Percentiles rank a stretch among this genome's conserved stretches.
phyloP scores from a whole-genome alignment of 176 grass and related monocot species.

The Bolboschoenus planiculmis region DNA sequence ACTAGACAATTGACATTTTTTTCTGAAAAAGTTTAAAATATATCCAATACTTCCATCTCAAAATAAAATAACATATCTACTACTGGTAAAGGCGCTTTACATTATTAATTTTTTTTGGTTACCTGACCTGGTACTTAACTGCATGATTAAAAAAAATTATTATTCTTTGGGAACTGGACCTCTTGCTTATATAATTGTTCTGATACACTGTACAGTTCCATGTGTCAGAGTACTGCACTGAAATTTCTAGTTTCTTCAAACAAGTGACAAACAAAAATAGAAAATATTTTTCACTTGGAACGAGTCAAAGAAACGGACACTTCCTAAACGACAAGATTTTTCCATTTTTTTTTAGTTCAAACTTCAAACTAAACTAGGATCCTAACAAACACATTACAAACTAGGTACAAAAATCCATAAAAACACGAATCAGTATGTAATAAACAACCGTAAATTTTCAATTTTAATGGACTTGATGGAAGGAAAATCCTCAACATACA shows the following conservation, averaged over 20 bases:
- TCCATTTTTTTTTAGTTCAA: neutral
- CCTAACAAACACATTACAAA: neutral
- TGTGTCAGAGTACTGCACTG: neutral
- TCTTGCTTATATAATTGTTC: neutral
- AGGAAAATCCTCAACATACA: neutral
- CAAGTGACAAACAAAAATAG: neutral
- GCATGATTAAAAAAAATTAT: neutral
- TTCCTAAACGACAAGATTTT: slow-evolving; percentile 10
- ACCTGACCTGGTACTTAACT: neutral
- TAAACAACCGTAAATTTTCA: neutral
- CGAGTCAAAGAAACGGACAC: neutral
- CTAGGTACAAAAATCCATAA: too few species aligned
- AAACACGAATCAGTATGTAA: neutral
- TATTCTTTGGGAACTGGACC: neutral
- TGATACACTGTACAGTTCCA: neutral
- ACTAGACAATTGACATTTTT: neutral
- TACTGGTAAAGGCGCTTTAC: neutral
- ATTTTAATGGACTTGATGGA: neutral
- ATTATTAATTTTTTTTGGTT: neutral
- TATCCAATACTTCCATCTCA: neutral
- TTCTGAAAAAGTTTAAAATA: neutral
- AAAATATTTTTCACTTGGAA: neutral
- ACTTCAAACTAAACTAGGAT: neutral
- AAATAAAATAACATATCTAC: too few species aligned
- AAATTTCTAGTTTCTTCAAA: neutral